A percentile compares a stretch with the other conserved stretches of the same genome.
phyloP scores from a whole-genome alignment of 352 stramenopile species.

The Phytophthora capsici region DNA sequence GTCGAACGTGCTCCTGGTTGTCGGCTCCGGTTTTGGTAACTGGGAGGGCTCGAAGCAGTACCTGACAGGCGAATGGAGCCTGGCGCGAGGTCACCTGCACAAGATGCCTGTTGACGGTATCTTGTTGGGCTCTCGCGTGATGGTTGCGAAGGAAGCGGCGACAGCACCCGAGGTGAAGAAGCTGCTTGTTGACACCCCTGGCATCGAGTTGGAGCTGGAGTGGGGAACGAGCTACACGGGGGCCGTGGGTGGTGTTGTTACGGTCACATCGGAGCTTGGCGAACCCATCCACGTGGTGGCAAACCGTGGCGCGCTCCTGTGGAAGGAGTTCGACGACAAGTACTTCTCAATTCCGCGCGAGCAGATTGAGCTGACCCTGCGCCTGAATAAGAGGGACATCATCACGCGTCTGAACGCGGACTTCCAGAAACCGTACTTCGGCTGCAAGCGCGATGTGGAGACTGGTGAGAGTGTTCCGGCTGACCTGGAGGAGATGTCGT shows the following conservation, averaged over 20 bases:
- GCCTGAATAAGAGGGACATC: slow-evolving; percentile 78
- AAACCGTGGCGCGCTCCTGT: slow-evolving; percentile 77
- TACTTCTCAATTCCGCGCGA: slow-evolving; percentile 85
- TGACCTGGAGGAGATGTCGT: slow-evolving; percentile 89
- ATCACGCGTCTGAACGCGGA: slow-evolving; percentile 81
- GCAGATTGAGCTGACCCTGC: slow-evolving; percentile 69
- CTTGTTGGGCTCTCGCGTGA: slow-evolving; percentile 82
- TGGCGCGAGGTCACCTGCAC: slow-evolving; percentile 46
- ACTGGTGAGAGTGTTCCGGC: slow-evolving; percentile 43
- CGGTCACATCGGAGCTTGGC: slow-evolving; percentile 84
- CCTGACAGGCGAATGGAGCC: slow-evolving; percentile 85
- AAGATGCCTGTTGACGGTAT: slow-evolving; percentile 88
- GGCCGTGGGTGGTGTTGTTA: slow-evolving; percentile 75
- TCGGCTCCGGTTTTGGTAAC: slow-evolving; percentile 89
- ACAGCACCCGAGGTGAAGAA: slow-evolving; percentile 86
- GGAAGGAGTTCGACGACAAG: slow-evolving; percentile 87
- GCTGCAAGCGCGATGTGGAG: slow-evolving; percentile 50
- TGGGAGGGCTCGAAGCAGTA: slow-evolving; percentile 84
- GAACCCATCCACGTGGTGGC: slow-evolving; percentile 89
- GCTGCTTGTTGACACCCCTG: slow-evolving; percentile 82
- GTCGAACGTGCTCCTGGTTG: slow-evolving; percentile 83
- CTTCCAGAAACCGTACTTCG: slow-evolving; percentile 93
- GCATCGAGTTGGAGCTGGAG: slow-evolving; percentile 70
- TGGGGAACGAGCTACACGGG: slow-evolving; percentile 85
- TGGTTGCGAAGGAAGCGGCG: slow-evolving; percentile 89